Evolutionary conservation across 2,329 filamentous ascomycete species (phyloP), one percentile per base, ranked within the genome.

Genomic region (Aspergillus calidoustus): DNA sequence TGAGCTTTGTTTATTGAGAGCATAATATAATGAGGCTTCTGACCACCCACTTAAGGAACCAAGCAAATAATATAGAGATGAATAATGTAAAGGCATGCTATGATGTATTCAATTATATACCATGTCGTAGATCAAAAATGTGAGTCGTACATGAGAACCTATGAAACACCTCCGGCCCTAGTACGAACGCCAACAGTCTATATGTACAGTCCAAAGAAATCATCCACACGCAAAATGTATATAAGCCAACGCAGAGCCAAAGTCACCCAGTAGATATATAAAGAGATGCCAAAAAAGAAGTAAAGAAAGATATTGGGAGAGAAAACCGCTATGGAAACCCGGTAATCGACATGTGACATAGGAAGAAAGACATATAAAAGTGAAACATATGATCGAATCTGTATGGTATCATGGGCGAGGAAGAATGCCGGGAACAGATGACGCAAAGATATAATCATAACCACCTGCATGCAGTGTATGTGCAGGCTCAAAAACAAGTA

Each of bases 121-220:
- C 56, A 55, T 57, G 58, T 59, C 57, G 31, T 50, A 47, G 30
- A 59, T 43, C 34, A 28, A 28, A 54, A 56, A 61, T 65, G 50
- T 57, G 53, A 59, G n/a, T 56, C 57, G 51, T 59, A 48, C 54
- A 59, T 9, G 43, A 50, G 50, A 55, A 22, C 46, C 50, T 30
- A 48, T 34, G 47, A 28, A 23, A 43, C 34, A 41, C 57, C 31
- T 15, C 44, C 57, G 41, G 22, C 38, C 55, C 52, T 52, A 28
- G 46, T 51, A 38, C 50, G 49, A 64, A 66, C 62, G 62, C 64
- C 64, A 25, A 25, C 23, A n/a, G 28, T 63, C 64, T 64, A 64
- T 61, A 63, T 62, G 60, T 59, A 61, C 54, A 63, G 38, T 34
- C 41, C 43, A 38, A 34, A 22, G 5, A 44, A 31, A n/a, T 28